Evolutionary conservation across 208 protist genomes (phyloP).

Genomic region (Trypanosoma platydactyli): DNA sequence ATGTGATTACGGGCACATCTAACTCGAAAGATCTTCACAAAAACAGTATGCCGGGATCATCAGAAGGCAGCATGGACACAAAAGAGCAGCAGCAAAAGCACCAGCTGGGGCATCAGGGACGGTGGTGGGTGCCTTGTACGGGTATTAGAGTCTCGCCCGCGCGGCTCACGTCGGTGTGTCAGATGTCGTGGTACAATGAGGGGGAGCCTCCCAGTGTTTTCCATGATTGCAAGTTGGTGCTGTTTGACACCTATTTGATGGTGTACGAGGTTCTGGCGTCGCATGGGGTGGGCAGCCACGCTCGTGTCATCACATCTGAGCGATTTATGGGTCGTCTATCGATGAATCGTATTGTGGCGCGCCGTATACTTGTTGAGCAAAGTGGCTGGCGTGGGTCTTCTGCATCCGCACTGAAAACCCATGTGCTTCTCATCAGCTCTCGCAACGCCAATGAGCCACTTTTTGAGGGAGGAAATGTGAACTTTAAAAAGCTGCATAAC

Average conservation of each 20-base stretch:
- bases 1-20: background rate
- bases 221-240: slow-evolving; percentile 7
- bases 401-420: slow-evolving; percentile 16
- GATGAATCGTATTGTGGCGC: slow-evolving; percentile 42
- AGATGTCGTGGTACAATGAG: background rate
- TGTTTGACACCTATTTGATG: slow-evolving; percentile 16
- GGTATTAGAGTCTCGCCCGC: slow-evolving; percentile 1
- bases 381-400: slow-evolving; percentile 31
- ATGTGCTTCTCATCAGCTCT: slow-evolving; percentile 18
- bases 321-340: slow-evolving; percentile 1
- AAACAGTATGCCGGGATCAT: background rate
- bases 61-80: background rate
- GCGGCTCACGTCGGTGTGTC: slow-evolving; percentile 14
- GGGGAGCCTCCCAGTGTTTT: background rate
- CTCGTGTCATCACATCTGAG: slow-evolving; percentile 23
- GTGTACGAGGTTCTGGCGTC: slow-evolving; percentile 17
- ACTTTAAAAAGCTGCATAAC: too few relatives aligned
- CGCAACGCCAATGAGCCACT: slow-evolving; percentile 1
- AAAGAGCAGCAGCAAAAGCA: background rate
- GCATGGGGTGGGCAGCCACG: slow-evolving; percentile 19
- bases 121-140: too few relatives aligned
- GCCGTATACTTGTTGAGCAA: slow-evolving; percentile 23
- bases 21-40: background rate
- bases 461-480: slow-evolving; percentile 6
- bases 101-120: background rate